phyloP scores from a whole-genome alignment of 306 rosid species.

The Argentina anserina region DNA sequence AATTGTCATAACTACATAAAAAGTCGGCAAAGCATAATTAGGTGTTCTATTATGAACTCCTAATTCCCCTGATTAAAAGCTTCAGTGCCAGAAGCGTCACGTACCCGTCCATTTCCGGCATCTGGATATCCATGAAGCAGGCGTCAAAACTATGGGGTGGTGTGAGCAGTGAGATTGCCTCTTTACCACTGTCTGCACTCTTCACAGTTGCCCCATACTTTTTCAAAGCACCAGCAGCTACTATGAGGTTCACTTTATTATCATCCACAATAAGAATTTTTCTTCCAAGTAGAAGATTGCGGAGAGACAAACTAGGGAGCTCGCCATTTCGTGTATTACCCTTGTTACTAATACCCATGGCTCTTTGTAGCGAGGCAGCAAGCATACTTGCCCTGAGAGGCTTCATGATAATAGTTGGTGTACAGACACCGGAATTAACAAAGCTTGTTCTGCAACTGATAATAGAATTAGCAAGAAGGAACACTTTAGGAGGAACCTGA shows the following conservation, averaged over 20 bases:
- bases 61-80: background rate
- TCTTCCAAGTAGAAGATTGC: slow-evolving; percentile 70
- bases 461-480: slow-evolving; percentile 62
- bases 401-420: slow-evolving; percentile 58
- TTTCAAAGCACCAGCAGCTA: slow-evolving; percentile 92
- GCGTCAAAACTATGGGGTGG: slow-evolving; percentile 91
- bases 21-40: background rate
- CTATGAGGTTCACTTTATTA: slow-evolving; percentile 76
- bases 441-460: slow-evolving; percentile 39
- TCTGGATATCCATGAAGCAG: slow-evolving; percentile 97
- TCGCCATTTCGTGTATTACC: slow-evolving; percentile 65
- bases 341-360: slow-evolving; percentile 67
- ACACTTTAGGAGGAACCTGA: slow-evolving; percentile 57
- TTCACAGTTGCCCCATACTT: slow-evolving; percentile 89
- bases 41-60: too few species aligned
- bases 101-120: slow-evolving; percentile 99
- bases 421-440: slow-evolving; percentile 28
- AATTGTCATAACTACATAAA: background rate
- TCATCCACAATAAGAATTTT: slow-evolving; percentile 87
- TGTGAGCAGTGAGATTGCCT: slow-evolving; percentile 59
- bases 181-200: slow-evolving; percentile 70
- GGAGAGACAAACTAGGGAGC: slow-evolving; percentile 61
- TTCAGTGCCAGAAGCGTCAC: slow-evolving; percentile 20
- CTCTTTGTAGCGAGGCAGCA: slow-evolving; percentile 76
- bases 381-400: slow-evolving; percentile 94